Percentiles rank a stretch among this genome's conserved stretches.
Evolutionary conservation across 495 filamentous ascomycete genomes (phyloP).

Genomic region (Podospora conica): DNA sequence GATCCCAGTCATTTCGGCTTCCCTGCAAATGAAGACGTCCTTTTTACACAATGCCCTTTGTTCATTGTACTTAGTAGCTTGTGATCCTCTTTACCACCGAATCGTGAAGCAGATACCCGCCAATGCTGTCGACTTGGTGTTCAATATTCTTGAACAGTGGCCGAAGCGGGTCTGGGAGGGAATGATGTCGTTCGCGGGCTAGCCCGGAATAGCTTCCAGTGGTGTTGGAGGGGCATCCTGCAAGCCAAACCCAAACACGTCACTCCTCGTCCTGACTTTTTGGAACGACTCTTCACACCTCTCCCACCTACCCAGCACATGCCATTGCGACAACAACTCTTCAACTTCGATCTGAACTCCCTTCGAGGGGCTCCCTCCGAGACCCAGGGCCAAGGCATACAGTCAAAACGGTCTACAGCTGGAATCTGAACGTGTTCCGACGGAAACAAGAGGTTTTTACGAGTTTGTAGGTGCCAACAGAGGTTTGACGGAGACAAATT

Average conservation of each 20-base stretch:
- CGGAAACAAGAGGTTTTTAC: not conserved
- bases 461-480: not conserved
- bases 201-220: not conserved
- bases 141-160: not conserved
- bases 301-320: not conserved
- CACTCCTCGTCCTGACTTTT: not conserved
- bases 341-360: not conserved
- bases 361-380: not conserved
- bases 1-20: not conserved
- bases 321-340: not conserved
- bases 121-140: not conserved
- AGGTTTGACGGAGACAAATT: no score
- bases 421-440: not conserved
- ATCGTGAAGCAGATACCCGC: not conserved
- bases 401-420: not conserved
- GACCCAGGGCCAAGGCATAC: not conserved
- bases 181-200: no score
- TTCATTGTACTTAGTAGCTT: not conserved
- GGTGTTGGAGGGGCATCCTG: not conserved
- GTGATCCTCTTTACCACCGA: not conserved
- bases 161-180: not conserved
- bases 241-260: not conserved
- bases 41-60: not conserved
- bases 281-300: not conserved
- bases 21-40: not conserved